Evolutionary conservation across 306 rosid genomes (phyloP).

Genomic region (Quillaja saponaria): DNA sequence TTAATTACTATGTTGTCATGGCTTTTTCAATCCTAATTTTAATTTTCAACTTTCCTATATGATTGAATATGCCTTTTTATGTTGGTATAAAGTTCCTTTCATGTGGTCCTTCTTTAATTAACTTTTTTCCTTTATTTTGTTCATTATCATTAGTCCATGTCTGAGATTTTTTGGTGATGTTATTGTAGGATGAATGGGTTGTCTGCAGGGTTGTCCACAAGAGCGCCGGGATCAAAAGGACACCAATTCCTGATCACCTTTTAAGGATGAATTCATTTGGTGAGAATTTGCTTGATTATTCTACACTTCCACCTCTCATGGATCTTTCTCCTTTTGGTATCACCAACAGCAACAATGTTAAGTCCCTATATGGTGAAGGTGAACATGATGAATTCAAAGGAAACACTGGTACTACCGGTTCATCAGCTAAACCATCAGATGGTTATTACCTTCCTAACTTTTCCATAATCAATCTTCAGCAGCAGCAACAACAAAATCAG

Average conservation of each 20-base stretch:
- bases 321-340: slow-evolving; percentile 33
- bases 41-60: neutral
- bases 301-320: slow-evolving; percentile 81
- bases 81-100: slow-evolving; percentile 58
- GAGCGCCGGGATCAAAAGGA: slow-evolving; percentile 47
- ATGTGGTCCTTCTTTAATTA: slow-evolving; percentile 24
- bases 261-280: slow-evolving; percentile 50
- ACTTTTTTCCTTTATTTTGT: slow-evolving; percentile 19
- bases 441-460: slow-evolving; percentile 43
- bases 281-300: slow-evolving; percentile 55
- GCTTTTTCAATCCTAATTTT: neutral
- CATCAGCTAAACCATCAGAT: slow-evolving; percentile 41
- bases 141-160: slow-evolving; percentile 19
- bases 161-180: neutral
- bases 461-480: slow-evolving; percentile 31
- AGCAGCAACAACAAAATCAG: slow-evolving; percentile 28
- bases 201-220: slow-evolving; percentile 83
- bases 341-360: slow-evolving; percentile 7
- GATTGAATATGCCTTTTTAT: slow-evolving; percentile 29
- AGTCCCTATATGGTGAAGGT: too few species aligned
- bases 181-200: slow-evolving; percentile 84
- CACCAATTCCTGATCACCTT: slow-evolving; percentile 26
- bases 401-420: slow-evolving; percentile 8
- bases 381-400: slow-evolving; percentile 25
- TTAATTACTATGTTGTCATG: too few species aligned